Percentiles rank a stretch among this genome's conserved stretches.
Conservation (phyloP, 1,284 basidiomycete genomes). For the Chiua sp. region DNA sequence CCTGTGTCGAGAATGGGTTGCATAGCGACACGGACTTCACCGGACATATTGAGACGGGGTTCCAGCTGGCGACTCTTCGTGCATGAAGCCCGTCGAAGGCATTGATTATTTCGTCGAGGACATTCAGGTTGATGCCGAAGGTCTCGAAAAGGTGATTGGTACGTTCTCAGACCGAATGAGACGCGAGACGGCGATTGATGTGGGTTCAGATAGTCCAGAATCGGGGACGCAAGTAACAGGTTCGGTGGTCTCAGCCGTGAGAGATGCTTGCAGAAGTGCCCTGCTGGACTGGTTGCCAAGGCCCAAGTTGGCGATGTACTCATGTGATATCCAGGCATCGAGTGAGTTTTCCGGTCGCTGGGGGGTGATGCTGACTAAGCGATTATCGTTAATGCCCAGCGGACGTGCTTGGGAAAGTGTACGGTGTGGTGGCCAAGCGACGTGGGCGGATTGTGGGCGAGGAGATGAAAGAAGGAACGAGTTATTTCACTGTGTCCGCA, state of each 20-base stretch:
- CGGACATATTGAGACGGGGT: constrained; percentile 88
- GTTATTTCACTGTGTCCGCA: constrained; percentile 92
- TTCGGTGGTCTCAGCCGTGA: constrained; percentile 87
- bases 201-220: constrained; percentile 57
- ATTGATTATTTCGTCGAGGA: constrained; percentile 91
- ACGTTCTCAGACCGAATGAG: constrained; percentile 26
- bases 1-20: constrained; percentile 25
- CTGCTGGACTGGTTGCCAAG: constrained; percentile 98
- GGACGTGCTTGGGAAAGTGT: constrained; percentile 97
- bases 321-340: constrained; percentile 96
- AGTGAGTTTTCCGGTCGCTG: constrained; percentile 58
- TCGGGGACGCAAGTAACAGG: constrained; percentile 80
- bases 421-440: constrained; percentile 92
- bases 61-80: constrained; percentile 93
- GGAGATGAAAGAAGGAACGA: constrained; percentile 98
- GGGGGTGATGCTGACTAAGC: constrained; percentile 12
- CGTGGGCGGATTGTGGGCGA: constrained; percentile 94
- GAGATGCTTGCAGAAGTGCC: constrained; percentile 89
- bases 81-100: constrained; percentile 94
- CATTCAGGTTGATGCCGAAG: constrained; percentile 66
- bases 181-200: constrained; percentile 16
- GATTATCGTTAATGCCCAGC: constrained; percentile 51
- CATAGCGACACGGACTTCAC: constrained; percentile 64
- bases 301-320: constrained; percentile 98
- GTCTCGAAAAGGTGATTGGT: constrained; percentile 70